Base-by-base conservation (phyloP, 2,329 filamentous ascomycete genomes). In the Aspergillus nomiae region DNA sequence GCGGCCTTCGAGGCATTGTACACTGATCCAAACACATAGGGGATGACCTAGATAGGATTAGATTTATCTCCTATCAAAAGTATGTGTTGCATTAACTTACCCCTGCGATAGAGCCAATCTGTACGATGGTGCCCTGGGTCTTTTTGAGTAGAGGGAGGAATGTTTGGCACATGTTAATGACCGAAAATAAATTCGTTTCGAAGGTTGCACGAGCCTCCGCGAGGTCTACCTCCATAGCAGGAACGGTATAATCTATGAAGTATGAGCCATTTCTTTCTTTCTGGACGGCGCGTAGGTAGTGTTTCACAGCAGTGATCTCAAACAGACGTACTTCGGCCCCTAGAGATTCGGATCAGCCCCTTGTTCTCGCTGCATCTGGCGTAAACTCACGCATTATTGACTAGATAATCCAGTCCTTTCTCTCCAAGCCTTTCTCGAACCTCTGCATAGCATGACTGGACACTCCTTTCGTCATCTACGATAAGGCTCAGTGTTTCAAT, bases 1-100 rank as follows among this genome's bases (percentile, higher is more conserved):
- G 87, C 86, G 0, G 85, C 86, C 72, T 88, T 88, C 43, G 82
- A 84, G 9, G 85, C 84, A 68, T 86, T 86, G 77, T 89, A 89
- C 19, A 79, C 76, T 2, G 78, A 80, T 16, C 78, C 78, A 62
- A 81, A 81, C 43, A 80, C 77, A 61, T 80, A 81, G 12, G 79
- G 79, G 50, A 81, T 76, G 50, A 79, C 70, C 77, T 78, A 55
- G n/a, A 46, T 21, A 48, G 38, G 43, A 53, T 24, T 51, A 41
- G n/a, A 12, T 12, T 26, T 41, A 28, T 58, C 21, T 21, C 6
- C 16, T 51, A 28, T n/a, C 9, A 9, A 19, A 32, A 4, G 10
- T 12, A 21, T 14, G 28, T 21, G 26, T 53, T 4, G 41, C 16
- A 38, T 45, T 57, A 9, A 48, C 32, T 26, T 14, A 78, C 74